These are phyloP conservation scores for Xerocomus minutiporus DNA, from an alignment of 1,284 basidiomycete species.

Conservation along the genomic window DNA sequence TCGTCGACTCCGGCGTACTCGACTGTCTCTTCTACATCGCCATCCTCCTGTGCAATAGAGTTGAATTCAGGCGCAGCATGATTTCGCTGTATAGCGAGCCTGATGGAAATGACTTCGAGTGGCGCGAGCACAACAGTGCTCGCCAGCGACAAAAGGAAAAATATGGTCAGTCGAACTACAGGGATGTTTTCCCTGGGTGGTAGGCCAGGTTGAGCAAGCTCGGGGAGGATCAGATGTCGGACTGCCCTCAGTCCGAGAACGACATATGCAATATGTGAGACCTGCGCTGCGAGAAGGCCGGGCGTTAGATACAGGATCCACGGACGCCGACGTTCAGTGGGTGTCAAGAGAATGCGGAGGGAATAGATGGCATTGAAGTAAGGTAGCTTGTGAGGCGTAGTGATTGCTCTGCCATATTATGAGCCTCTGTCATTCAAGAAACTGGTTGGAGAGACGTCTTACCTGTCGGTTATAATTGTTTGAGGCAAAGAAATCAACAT, in stretches of 20 bases:
- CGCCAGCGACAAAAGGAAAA: conserved; percentile 55
- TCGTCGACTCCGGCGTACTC: conserved; percentile 76
- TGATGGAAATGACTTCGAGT: conserved; percentile 77
- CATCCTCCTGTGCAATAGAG: conserved; percentile 3
- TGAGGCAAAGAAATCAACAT: conserved; percentile 79
- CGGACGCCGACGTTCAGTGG: conserved; percentile 75
- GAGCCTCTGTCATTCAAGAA: neutral
- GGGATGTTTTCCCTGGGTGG: conserved; percentile 39
- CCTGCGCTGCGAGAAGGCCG: conserved; percentile 69
- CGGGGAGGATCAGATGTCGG: conserved; percentile 64
- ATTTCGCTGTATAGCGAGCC: conserved; percentile 82
- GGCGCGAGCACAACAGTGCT: conserved; percentile 70
- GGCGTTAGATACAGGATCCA: conserved; percentile 83
- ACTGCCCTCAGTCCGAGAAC: conserved; percentile 59
- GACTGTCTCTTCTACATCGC: conserved; percentile 55
- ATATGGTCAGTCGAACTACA: conserved; percentile 50
- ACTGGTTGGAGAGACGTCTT: neutral
- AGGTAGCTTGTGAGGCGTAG: conserved; percentile 78
- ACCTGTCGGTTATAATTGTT: conserved; percentile 7
- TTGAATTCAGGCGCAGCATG: conserved; percentile 34
- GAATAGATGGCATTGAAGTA: conserved; percentile 60
- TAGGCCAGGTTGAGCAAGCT: conserved; percentile 32
- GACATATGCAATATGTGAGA: conserved; percentile 63
- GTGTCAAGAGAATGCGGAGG: conserved; percentile 72
- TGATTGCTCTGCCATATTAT: conserved; percentile 59